Evolutionary conservation across 768 basidiomycete genomes (phyloP).

Genomic region (Nevesoporus exiguus): DNA sequence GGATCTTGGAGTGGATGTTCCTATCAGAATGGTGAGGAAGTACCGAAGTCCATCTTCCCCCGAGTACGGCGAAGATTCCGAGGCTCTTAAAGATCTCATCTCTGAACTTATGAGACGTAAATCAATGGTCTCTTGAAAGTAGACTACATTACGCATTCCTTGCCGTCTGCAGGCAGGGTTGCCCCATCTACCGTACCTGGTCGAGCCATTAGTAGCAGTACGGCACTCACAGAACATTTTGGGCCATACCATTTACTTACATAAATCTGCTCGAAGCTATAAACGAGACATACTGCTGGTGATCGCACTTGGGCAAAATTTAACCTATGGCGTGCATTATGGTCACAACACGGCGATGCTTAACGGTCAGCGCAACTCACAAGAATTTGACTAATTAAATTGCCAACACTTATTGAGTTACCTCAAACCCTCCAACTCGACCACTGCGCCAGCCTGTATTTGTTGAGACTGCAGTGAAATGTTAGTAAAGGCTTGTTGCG

Average conservation of each 20-base stretch:
- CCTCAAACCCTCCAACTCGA: neutral
- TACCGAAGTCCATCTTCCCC: conserved; percentile 1
- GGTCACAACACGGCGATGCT: neutral
- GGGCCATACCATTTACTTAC: neutral
- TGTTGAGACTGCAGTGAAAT: neutral
- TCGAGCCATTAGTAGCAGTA: neutral
- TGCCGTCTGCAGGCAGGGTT: neutral
- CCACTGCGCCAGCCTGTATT: neutral
- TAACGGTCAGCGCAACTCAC: neutral
- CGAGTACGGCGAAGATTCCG: conserved; percentile 17
- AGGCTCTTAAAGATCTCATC: conserved; percentile 14
- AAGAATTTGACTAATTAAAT: neutral
- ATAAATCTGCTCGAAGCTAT: neutral
- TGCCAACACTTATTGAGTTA: neutral
- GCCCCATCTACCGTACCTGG: neutral
- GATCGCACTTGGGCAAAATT: no score
- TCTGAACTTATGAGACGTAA: neutral
- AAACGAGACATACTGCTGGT: neutral
- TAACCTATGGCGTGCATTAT: conserved; percentile 1
- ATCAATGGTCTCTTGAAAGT: neutral
- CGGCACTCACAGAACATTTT: neutral
- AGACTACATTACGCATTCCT: neutral
- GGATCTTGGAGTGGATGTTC: conserved; percentile 7
- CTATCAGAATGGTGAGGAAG: conserved; percentile 10
- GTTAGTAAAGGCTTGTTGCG: neutral